Conservation (phyloP, 805 yeast genomes). For the Starmerella bombi region DNA sequence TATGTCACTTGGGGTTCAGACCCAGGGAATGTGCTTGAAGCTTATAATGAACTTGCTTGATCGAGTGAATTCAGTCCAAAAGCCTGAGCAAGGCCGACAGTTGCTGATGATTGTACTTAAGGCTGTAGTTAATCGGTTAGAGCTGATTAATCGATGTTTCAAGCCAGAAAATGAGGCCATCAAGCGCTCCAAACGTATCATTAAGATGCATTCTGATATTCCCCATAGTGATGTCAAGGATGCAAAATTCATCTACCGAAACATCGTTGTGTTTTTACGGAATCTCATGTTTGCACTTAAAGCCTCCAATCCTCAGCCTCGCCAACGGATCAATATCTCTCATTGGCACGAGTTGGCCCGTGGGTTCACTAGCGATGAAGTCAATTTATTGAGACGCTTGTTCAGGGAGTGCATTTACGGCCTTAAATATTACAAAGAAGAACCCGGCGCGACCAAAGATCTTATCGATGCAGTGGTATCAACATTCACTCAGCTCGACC, state of each 20-base stretch:
- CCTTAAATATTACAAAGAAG: slow-evolving; percentile 44
- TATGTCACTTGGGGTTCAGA: slow-evolving; percentile 67
- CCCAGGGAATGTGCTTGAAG: slow-evolving; percentile 94
- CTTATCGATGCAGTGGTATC: slow-evolving; percentile 91
- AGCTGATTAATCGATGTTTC: slow-evolving; percentile 45
- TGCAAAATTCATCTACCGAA: slow-evolving; percentile 75
- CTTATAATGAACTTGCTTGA: slow-evolving; percentile 77
- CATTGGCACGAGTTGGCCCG: slow-evolving; percentile 81
- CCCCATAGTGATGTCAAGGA: slow-evolving; percentile 64
- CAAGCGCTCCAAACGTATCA: slow-evolving; percentile 19
- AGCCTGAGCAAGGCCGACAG: slow-evolving; percentile 70
- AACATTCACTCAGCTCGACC: slow-evolving; percentile 84
- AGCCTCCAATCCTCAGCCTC: slow-evolving; percentile 75
- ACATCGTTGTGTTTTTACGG: slow-evolving; percentile 77
- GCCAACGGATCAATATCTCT: slow-evolving; percentile 31
- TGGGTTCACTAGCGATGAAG: slow-evolving; percentile 58
- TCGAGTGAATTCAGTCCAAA: slow-evolving; percentile 66
- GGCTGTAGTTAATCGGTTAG: slow-evolving; percentile 73
- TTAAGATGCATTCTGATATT: slow-evolving; percentile 40
- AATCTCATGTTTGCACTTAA: slow-evolving; percentile 82
- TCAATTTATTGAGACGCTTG: slow-evolving; percentile 56
- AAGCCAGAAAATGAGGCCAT: slow-evolving; percentile 33
- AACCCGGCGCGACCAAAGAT: slow-evolving; percentile 74
- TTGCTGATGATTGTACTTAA: slow-evolving; percentile 74
- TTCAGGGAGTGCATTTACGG: slow-evolving; percentile 79